Conservation (phyloP, 2,329 filamentous ascomycete species). For the Coniosporium tulheliwenetii region DNA sequence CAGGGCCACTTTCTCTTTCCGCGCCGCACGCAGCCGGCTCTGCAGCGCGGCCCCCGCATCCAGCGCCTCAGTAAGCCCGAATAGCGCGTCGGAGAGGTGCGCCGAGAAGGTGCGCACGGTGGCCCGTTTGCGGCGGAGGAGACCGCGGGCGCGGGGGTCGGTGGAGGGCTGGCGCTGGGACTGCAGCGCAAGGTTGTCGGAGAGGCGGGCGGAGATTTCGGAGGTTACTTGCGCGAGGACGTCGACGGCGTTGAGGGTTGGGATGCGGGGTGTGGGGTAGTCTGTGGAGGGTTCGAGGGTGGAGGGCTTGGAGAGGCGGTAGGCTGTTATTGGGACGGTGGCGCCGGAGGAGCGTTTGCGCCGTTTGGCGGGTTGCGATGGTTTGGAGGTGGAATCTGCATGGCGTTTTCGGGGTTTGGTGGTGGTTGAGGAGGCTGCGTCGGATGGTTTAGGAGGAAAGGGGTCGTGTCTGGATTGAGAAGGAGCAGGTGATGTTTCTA, state of each 20-base stretch:
- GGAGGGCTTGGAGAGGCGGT: conserved; percentile 10
- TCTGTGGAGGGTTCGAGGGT: conserved; percentile 15
- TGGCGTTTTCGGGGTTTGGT: conserved; percentile 11
- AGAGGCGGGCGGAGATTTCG: conserved; percentile 30
- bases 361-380: conserved; percentile 11
- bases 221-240: conserved; percentile 34
- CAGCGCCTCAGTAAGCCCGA: conserved; percentile 35
- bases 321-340: conserved; percentile 14
- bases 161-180: conserved; percentile 20
- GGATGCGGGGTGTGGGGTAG: conserved; percentile 18
- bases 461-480: too few relatives aligned
- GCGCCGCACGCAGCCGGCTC: conserved; percentile 27
- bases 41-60: conserved; percentile 32
- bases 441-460: conserved; percentile 4
- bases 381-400: background rate
- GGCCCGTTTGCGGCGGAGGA: conserved; percentile 28
- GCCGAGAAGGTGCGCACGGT: conserved; percentile 31
- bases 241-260: conserved; percentile 34
- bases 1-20: conserved; percentile 27
- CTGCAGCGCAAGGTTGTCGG: conserved; percentile 17
- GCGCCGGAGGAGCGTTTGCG: background rate
- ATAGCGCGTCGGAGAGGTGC: conserved; percentile 31
- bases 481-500: too few relatives aligned
- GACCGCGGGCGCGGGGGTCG: conserved; percentile 20
- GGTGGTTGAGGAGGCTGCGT: conserved; percentile 5